Base-by-base conservation (phyloP, 106 monocot genomes). In the Alisma plantagoaquatica region DNA sequence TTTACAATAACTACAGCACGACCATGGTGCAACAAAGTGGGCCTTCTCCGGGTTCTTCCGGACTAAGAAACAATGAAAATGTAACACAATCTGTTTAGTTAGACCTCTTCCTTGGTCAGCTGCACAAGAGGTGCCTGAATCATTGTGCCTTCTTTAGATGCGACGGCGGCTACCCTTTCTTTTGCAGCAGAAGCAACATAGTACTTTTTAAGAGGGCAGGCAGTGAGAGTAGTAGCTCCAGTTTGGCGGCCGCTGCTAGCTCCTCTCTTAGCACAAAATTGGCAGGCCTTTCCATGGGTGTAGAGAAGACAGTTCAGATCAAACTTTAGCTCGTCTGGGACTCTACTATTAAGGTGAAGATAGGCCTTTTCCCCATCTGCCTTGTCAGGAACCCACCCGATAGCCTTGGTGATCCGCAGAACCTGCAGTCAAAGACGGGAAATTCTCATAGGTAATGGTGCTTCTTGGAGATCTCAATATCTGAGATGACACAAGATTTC, bases 251-350 rank as follows among this genome's bases (percentile, higher is more conserved):
- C 35, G 14, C 14, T 38, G 35, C 35, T n/a, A n/a, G n/a, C 35
- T 38, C 70, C 63, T 35, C 53, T 75, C 43, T 49, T 63, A 38
- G 66, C 21, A 67, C 87, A 87, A 67, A 58, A 62, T 24, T 72
- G 51, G 56, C 87, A 87, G 3, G 78, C 28, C 58, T 82, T 87
- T 4, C 87, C 87, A 56, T 82, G 87, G 23, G 75, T 87, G 24
- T 78, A 73, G 54, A 87, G 61, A 55, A 87, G 78, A 66, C 87
- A 87, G 57, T 87, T 87, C 62, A 87, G 64, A 70, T 87, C 87
- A 75, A 87, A 82, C 51, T 87, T 87, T 46, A 87, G 49, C n/a
- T 75, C 82, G 57, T 78, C 54, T 54, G 87, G 82, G 28, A 82
- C 82, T 54, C 69, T 82, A 27, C 41, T 69, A 31, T 87, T 87